phyloP scores from a whole-genome alignment of 768 basidiomycete species.

The Naganishia friedmannii region DNA sequence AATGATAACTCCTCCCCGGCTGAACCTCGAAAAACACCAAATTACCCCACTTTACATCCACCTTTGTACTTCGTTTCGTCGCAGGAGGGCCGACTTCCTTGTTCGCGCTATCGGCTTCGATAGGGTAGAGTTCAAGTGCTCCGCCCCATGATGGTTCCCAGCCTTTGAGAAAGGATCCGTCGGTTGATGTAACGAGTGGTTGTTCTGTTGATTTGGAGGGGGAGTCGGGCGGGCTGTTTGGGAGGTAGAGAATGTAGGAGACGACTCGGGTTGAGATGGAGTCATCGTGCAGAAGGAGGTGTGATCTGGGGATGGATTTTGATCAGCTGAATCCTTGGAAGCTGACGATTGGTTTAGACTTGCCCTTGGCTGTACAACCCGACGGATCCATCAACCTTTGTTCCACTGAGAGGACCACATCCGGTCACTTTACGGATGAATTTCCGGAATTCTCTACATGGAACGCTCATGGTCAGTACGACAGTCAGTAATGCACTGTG shows the following conservation, averaged over 20 bases:
- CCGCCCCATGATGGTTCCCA: slow-evolving; percentile 93
- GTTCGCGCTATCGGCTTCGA: slow-evolving; percentile 49
- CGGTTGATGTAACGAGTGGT: slow-evolving; percentile 51
- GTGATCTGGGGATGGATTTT: slow-evolving; percentile 38
- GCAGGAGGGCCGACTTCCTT: slow-evolving; percentile 63
- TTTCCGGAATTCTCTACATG: slow-evolving; percentile 62
- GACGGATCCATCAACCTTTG: slow-evolving; percentile 91
- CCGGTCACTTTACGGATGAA: slow-evolving; percentile 84
- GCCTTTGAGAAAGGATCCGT: slow-evolving; percentile 52
- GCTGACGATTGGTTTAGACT: slow-evolving; percentile 44
- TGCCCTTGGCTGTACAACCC: slow-evolving; percentile 87
- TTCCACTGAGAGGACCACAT: slow-evolving; percentile 84
- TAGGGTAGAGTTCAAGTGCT: slow-evolving; percentile 86
- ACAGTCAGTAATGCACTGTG: background rate
- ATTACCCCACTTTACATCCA: slow-evolving; percentile 53
- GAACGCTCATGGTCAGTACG: background rate
- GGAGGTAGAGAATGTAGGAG: slow-evolving; percentile 96
- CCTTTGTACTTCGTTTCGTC: slow-evolving; percentile 44
- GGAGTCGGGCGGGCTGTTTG: slow-evolving; percentile 52
- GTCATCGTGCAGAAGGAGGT: slow-evolving; percentile 96
- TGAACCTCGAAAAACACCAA: slow-evolving; percentile 66
- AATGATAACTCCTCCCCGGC: slow-evolving; percentile 91
- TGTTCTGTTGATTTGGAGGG: slow-evolving; percentile 56
- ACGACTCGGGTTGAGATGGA: slow-evolving; percentile 91
- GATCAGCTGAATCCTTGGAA: background rate